Evolutionary conservation across 1,284 basidiomycete genomes (phyloP), one percentile per base, ranked within the genome.

Genomic region (Sporisorium exsertum): DNA sequence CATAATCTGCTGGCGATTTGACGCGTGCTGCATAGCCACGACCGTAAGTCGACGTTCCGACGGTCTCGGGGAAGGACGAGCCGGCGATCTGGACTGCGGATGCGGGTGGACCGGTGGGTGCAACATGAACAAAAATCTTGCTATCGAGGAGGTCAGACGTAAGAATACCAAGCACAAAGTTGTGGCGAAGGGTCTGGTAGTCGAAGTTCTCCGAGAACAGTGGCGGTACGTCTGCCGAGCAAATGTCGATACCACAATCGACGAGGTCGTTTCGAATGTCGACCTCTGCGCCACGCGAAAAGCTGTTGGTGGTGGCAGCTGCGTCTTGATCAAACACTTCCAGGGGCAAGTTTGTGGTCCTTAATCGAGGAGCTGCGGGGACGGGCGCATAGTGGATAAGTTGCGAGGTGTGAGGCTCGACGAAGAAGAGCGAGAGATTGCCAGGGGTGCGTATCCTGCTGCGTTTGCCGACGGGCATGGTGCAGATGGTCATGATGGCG

Each of bases 121-220:
- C 91, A 56, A 96, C 89, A 81, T 95, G 93, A 77, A 94, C 92
- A 83, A 93, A 91, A 67, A 99, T 96, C 78, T 92, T 95, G 87
- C 97, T 96, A 88, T 94, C 95, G 49, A 99, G 89, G 50, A 99
- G 86, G 86, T 99, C 97, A 15, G 94, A 96, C 0, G 94, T 97
- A 65, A 99, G 88, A 49, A 99, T 91, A n/a, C 96, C 96, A 80
- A 94, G 93, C 26, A 99, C 93, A 83, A 99, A 97, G 86, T 99
- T 94, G 75, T 91, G 88, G 62, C 95, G 90, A 71, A 98, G 89
- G 86, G 95, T 93, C 52, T 92, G 91, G 84, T 97, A 99, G 87
- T 99, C 97, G 85, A 99, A 99, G 87, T 99, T 99, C 86, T 99
- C 97, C 81, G 97, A 95, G 87, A 98, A 99, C 5, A 98, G 87